Conservation (phyloP, 2,329 filamentous ascomycete genomes). For the Mycogone perniciosa region DNA sequence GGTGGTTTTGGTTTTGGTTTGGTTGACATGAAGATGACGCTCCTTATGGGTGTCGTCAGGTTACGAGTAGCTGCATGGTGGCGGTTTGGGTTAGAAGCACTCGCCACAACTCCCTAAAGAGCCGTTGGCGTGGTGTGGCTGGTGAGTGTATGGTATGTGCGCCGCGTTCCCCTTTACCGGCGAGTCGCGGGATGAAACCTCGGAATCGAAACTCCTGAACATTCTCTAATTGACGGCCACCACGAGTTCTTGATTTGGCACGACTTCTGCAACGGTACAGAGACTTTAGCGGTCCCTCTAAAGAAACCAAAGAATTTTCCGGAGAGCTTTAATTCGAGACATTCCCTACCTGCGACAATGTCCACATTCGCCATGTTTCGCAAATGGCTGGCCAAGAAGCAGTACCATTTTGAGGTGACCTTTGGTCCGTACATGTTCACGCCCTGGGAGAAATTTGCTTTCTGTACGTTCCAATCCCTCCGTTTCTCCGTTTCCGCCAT, state of each 20-base stretch:
- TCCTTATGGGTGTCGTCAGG: no score
- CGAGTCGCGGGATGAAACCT: neutral
- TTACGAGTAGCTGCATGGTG: no score
- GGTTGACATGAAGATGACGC: no score
- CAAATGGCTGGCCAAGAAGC: constrained; percentile 87
- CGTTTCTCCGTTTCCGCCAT: constrained; percentile 61
- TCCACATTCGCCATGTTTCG: constrained; percentile 50
- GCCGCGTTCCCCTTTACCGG: neutral
- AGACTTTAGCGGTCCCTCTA: no score
- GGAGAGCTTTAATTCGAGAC: neutral
- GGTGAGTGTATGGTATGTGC: neutral
- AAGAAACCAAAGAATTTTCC: no score
- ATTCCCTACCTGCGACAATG: constrained; percentile 19
- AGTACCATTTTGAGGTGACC: constrained; percentile 97
- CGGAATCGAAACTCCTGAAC: neutral
- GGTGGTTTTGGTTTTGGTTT: no score
- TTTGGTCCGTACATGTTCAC: constrained; percentile 97
- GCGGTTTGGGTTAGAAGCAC: no score
- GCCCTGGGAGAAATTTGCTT: constrained; percentile 90
- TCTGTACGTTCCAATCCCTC: constrained; percentile 55
- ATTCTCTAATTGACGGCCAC: no score
- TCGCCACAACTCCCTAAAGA: no score
- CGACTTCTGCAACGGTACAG: no score
- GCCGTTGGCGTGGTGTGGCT: neutral
- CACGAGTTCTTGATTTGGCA: no score